Evolutionary conservation across 495 filamentous ascomycete genomes (phyloP), one percentile per base, ranked within the genome.

Genomic region (Annulohypoxylon moriforme): DNA sequence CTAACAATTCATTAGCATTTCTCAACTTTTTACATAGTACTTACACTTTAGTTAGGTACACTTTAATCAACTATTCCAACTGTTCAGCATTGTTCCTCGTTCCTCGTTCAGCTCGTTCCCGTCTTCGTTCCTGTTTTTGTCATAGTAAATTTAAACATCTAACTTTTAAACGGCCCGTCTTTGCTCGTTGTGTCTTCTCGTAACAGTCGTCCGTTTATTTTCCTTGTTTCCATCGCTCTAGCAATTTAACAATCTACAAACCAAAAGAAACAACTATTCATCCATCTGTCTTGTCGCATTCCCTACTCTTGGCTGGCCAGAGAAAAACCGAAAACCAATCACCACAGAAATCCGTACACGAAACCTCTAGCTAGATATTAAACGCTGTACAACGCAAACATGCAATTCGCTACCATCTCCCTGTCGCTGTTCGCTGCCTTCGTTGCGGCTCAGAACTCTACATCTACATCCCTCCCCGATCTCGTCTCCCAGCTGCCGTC

Each of bases 381-480:
- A 65, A 60, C 53, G n/a, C 18, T 55, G 22, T 42, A 56, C n/a
- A 53, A 44, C 55, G 64, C 69, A 47, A 70, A 44, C n/a, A 77
- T 77, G 76, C 76, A 67, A 34, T 74, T 72, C 68, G 31, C 63
- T 11, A 13, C 65, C 29, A 11, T 67, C 50, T 25, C 68, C 49
- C 40, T 77, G 10, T 72, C 76, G 6, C 46, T 76, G 22, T 72
- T 77, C 38, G 73, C 50, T 34, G 73, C 76, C 60, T 57, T 66
- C 49, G 70, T 60, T 22, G 71, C 71, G 46, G 76, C 76, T 13
- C 76, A 77, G 60, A 76, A 77, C 70, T 74, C 71, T 14, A 74
- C 73, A 1, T 36, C 33, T 11, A 36, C 36, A 14, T 69, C 73
- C 7, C 68, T 79, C 29, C 71, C 77, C 1, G 73, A 69, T 20